Base-by-base conservation (phyloP, 2,329 filamentous ascomycete species). In the Mariannaea elegans region DNA sequence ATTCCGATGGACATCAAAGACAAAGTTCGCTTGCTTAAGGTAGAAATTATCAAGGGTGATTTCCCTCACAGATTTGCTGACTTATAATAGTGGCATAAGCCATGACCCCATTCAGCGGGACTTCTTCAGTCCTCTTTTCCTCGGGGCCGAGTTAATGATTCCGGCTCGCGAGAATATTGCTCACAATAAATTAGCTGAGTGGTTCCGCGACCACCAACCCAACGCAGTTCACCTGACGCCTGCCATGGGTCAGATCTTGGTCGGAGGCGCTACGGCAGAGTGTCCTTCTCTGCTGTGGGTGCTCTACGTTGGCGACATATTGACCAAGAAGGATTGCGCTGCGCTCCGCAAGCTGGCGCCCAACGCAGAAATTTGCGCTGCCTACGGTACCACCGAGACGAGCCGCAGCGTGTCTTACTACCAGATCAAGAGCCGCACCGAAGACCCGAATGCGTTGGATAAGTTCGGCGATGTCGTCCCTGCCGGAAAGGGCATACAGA, bases 171-270 rank as follows among this genome's bases (percentile, higher is more conserved):
- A 97, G 63, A 88, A 93, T 67, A 98, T 98, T 60, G 86, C 90
- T 53, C 91, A 97, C 73, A 94, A 97, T 77, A 88, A 38, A 34
- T 27, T 69, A 3, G 90, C 90, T 4, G 93, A 97, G 72, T 99
- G 95, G 95, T 92, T 97, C 84, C 82, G 84, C 51, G 86, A 90
- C 51, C 86, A 91, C 71, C 79, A 84, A 55, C 87, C 91, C 3
- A 97, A 89, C 14, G 91, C 93, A 18, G 93, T 90, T 12, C 95
- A 98, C 76, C 79, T 98, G 36, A 99, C 95, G 1, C 95, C 95
- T 9, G 95, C 95, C 57, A 97, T 98, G 94, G 94, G 94, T 55
- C 92, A 97, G 69, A 95, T 98, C 62, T 80, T 98, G 2, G 89
- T 94, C n/a, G 94, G 93, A 41, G 92, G 91, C 66, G 91, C 93